Evolutionary conservation across 2,329 filamentous ascomycete species (phyloP), one percentile per base, ranked within the genome.

Genomic region (Corinectria fuckeliana): DNA sequence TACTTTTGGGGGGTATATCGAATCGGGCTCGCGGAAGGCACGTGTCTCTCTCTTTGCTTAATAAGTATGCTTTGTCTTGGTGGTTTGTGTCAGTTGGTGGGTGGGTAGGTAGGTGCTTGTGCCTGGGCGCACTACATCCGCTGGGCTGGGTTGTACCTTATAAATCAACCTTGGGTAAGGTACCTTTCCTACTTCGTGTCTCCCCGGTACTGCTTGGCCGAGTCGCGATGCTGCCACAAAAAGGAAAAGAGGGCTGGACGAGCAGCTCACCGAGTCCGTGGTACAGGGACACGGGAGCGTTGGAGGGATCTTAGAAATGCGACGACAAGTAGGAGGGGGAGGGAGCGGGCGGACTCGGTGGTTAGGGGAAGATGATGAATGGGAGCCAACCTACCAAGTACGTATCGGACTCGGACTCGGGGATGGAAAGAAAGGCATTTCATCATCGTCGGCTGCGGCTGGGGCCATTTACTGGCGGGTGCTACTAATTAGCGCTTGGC

Each of bases 401-500:
- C n/a, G n/a, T n/a, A n/a, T n/a, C n/a, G n/a, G n/a, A n/a, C n/a
- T n/a, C 26, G 26, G 44, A 48, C 30, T 20, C 21, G 21, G 30
- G 30, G 10, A 14, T 41, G 30, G 21, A 16, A n/a, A 23, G 20
- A n/a, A 25, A 21, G 26, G 50, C 28, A 53, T 55, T 55, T 55
- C 51, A 48, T 48, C 51, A 55, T 55, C 28, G 7, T 30, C 30
- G 26, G 41, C 32, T 39, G 51, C 32, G 51, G 51, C 51, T 55
- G 51, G 42, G 51, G 51, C 51, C 42, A 9, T 48, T 13, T n/a
- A 39, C 44, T 38, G 42, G 42, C 51, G 28, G 21, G 51, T 55
- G 42, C 21, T 14, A 30, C 34, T 32, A 39, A 14, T 34, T 45
- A 53, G 39, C 50, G 39, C 38, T 21, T 26, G 34, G 7, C 49